phyloP scores from a whole-genome alignment of 2,329 filamentous ascomycete genomes.

The Monosporascus sp. region DNA sequence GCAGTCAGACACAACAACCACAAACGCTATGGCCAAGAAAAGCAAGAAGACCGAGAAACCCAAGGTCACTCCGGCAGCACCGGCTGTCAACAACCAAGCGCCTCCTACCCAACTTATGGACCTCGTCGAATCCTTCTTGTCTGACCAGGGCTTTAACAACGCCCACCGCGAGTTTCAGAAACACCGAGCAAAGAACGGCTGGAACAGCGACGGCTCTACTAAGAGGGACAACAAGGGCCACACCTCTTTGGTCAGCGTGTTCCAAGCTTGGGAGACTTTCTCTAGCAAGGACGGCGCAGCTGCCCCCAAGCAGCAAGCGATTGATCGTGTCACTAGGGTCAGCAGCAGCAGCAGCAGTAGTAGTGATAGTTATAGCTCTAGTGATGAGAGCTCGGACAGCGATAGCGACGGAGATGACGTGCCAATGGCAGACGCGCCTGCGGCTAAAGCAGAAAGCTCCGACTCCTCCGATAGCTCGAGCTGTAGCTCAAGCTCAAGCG shows the following conservation, averaged over 20 bases:
- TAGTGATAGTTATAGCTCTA: slow-evolving; percentile 14
- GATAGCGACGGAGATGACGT: slow-evolving; percentile 27
- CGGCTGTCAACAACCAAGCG: slow-evolving; percentile 19
- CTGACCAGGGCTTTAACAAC: slow-evolving; percentile 57
- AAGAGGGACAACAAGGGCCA: slow-evolving; percentile 26
- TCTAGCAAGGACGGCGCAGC: slow-evolving; percentile 26
- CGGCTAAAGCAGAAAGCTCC: not conserved
- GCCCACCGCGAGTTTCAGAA: slow-evolving; percentile 59
- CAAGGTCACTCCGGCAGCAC: slow-evolving; percentile 2
- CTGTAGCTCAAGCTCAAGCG: slow-evolving; percentile 30
- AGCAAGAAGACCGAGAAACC: slow-evolving; percentile 14
- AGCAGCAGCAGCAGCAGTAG: slow-evolving; percentile 27
- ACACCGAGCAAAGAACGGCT: slow-evolving; percentile 52
- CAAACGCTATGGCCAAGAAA: slow-evolving; percentile 21
- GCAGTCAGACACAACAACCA: slow-evolving; percentile 1
- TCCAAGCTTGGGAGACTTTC: slow-evolving; percentile 44
- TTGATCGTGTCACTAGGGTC: slow-evolving; percentile 21
- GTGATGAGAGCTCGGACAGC: slow-evolving; percentile 25
- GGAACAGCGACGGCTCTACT: slow-evolving; percentile 28
- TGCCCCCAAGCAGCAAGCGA: slow-evolving; percentile 19
- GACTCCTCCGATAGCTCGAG: slow-evolving; percentile 23
- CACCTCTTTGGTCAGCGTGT: slow-evolving; percentile 44
- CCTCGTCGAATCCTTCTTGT: slow-evolving; percentile 62
- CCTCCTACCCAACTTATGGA: slow-evolving; percentile 60
- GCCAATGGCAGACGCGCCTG: slow-evolving; percentile 1